Conservation (phyloP, 148 eudicot species). For the Rhododendron williamsianum region DNA sequence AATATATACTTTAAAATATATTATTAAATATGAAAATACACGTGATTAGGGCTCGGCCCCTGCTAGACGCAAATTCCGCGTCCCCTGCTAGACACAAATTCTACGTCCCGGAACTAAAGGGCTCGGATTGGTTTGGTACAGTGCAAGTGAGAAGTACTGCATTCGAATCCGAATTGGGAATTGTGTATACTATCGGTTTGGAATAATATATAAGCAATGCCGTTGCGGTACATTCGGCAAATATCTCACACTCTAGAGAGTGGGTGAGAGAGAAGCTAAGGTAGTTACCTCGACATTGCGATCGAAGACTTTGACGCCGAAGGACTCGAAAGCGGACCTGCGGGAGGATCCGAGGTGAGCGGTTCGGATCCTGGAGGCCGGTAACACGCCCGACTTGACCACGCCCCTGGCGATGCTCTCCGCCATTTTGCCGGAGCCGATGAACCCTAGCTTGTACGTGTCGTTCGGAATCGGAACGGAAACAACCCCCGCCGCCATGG, state of each 20-base stretch:
- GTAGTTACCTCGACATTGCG: conserved; percentile 49
- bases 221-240: neutral
- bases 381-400: conserved; percentile 67
- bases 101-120: no score
- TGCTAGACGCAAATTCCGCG: no score
- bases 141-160: no score
- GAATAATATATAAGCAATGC: no score
- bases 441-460: conserved; percentile 73
- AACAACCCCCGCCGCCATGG: conserved; percentile 23
- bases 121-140: no score
- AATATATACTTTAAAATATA: no score
- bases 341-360: conserved; percentile 63
- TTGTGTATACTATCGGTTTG: no score
- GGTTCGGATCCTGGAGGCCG: conserved; percentile 67
- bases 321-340: conserved; percentile 68
- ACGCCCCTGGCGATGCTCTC: conserved; percentile 92
- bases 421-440: conserved; percentile 98
- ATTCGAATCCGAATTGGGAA: no score
- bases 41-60: no score
- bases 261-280: neutral
- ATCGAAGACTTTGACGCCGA: conserved; percentile 69
- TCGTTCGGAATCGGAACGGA: conserved; percentile 48
- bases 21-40: no score
- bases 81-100: no score
- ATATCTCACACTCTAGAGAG: neutral